phyloP scores from a whole-genome alignment of 768 basidiomycete species.

The Russula foetens region DNA sequence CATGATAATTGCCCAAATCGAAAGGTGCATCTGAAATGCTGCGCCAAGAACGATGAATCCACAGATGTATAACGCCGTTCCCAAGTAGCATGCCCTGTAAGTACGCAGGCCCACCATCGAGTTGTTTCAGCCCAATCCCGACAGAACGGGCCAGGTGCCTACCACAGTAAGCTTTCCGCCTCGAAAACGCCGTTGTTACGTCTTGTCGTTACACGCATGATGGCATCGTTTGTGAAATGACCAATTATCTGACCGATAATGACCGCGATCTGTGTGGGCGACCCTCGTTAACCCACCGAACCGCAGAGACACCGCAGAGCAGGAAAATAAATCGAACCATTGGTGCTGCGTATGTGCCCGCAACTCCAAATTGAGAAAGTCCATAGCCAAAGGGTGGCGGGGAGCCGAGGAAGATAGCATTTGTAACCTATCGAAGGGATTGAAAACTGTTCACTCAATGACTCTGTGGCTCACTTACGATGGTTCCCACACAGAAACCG shows the following conservation, averaged over 20 bases:
- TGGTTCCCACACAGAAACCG: constrained; percentile 58
- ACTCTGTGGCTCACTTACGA: constrained; percentile 31
- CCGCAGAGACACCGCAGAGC: background rate
- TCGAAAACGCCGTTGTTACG: constrained; percentile 44
- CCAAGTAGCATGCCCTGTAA: constrained; percentile 51
- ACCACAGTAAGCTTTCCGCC: constrained; percentile 54
- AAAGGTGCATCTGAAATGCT: constrained; percentile 44
- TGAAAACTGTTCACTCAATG: background rate
- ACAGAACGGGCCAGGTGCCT: constrained; percentile 7
- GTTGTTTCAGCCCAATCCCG: too few species aligned
- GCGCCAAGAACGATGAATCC: constrained; percentile 55
- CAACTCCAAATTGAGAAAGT: constrained; percentile 40
- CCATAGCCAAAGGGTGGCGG: constrained; percentile 48
- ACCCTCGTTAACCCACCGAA: background rate
- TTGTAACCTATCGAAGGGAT: constrained; percentile 42
- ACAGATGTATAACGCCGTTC: constrained; percentile 47
- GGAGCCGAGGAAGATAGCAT: constrained; percentile 53
- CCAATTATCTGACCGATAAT: constrained; percentile 45
- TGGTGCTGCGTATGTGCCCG: constrained; percentile 47
- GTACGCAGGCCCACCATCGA: background rate
- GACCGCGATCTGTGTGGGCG: constrained; percentile 36
- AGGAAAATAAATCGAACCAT: constrained; percentile 37
- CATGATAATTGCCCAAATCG: constrained; percentile 47
- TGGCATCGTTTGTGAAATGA: constrained; percentile 42
- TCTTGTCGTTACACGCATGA: constrained; percentile 36